Base-by-base conservation (phyloP, 2,329 filamentous ascomycete genomes). In the Colletotrichum falcatum region DNA sequence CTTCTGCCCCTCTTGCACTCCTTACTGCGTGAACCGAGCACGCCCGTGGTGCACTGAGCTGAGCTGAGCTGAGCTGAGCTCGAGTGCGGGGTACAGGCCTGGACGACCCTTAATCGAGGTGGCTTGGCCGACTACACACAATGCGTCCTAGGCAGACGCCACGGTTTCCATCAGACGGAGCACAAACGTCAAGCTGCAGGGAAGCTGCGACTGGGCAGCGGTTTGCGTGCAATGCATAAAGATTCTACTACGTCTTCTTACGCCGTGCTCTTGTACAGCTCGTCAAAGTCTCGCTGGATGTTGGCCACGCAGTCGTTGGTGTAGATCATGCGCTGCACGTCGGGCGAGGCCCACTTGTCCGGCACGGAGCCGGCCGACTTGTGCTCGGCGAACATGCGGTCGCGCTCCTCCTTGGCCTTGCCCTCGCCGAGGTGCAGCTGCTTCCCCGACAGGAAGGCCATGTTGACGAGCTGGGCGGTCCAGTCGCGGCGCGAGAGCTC, bases 271-370 rank as follows among this genome's bases (percentile, higher is more conserved):
- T 77, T 77, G 73, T 80, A 88, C 48, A 88, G 73, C 75, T 83
- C 79, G 14, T 85, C 82, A 76, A 89, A 90, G 69, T 81, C 80
- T 53, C 88, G 85, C 60, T 79, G 78, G 0, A 88, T 85, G 65
- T 88, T 85, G 75, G 83, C 79, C 60, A 88, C 83, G 75, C 89
- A 90, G 78, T 92, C 89, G 75, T 90, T 84, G 14, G 86, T 85
- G 78, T 92, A 92, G 71, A 92, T 88, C 84, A 87, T 87, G 78
- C 86, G 85, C 79, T 92, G 90, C 51, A 92, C 88, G 75, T 92
- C 90, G 12, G 89, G 89, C 78, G 90, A 91, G 3, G 89, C 89
- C 90, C 90, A 92, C 81, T 91, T 92, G 80, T 92, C 90, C 2
- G 89, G 89, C 70, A 87, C 87, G 66, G 81, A 84, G 72, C 79